Base-by-base conservation (phyloP, 225 moss, liverwort and hornwort species). In the Polytrichum formosum region DNA sequence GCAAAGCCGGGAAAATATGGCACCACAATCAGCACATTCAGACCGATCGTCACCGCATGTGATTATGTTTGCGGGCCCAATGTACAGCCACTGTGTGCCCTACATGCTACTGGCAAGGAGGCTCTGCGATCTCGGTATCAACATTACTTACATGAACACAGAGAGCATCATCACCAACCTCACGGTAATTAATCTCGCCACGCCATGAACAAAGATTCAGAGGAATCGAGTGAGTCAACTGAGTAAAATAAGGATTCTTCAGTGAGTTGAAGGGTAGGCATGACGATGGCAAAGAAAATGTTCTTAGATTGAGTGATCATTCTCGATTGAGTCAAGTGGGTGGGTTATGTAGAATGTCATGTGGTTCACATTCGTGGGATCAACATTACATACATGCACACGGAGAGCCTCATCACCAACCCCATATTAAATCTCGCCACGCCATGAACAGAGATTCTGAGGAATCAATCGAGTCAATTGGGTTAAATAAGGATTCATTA, bases 51-150 rank as follows among this genome's bases (percentile, higher is more conserved):
- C 64, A 20, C 79, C 79, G 29, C 75, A 80, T 72, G 79, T 80
- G 31, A 75, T 75, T 29, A 46, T 80, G 53, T 68, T 80, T 59
- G 54, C 75, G 25, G 63, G 79, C 26, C 71, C 75, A 0, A 53
- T 72, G 68, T 20, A 35, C 53, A 80, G 75, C 30, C 79, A 80
- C 23, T 54, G 53, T 10, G 30, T 68, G 26, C 75, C 79, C 2
- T 25, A 5, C 29, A 71, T 80, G 53, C 29, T 71, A 17, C 29
- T 80, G 46, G 79, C 71, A 30, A 75, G 59, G 64, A 71, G 72
- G 31, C 56, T 72, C 26, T 75, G 67, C 6, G 64, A 64, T 26
- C 23, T 31, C 26, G 79, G 79, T 5, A 29, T 80, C n/a, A 68
- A 68, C 56, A 26, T 80, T 7, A 46, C 79, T 21, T 68, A 71